These are phyloP conservation scores for Xerocomellus chrysenteron DNA, from an alignment of 768 basidiomycete species.

Conservation along the genomic window DNA sequence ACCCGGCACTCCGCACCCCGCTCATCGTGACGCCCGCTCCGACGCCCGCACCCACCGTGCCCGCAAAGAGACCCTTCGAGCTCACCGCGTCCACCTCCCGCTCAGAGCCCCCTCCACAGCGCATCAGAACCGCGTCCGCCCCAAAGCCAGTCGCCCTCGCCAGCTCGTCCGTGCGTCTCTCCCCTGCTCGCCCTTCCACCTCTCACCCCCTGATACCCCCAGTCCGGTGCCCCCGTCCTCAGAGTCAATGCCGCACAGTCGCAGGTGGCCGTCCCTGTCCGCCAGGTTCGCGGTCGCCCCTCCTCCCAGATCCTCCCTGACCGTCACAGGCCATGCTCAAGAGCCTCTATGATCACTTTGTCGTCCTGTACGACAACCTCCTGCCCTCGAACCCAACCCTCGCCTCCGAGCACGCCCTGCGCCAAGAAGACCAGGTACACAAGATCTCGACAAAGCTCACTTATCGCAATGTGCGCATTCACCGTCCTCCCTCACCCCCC, in stretches of 20 bases:
- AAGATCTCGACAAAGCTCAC: constrained; percentile 70
- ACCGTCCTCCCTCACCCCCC: not conserved
- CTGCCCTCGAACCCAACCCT: constrained; percentile 54
- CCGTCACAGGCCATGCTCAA: constrained; percentile 65
- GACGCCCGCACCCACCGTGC: constrained; percentile 29
- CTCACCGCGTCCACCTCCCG: constrained; percentile 20
- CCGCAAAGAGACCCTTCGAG: constrained; percentile 51
- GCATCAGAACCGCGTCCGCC: constrained; percentile 51
- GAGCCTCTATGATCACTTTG: constrained; percentile 70
- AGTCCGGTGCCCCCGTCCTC: constrained; percentile 67
- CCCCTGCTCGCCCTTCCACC: not conserved
- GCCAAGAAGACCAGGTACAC: constrained; percentile 81
- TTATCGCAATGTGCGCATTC: constrained; percentile 70
- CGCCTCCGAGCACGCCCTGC: constrained; percentile 75
- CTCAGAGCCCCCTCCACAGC: constrained; percentile 60
- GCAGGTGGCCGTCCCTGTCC: constrained; percentile 67
- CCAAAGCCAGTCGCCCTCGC: constrained; percentile 44
- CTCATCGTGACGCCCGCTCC: constrained; percentile 9
- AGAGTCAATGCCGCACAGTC: constrained; percentile 67
- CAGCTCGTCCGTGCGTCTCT: constrained; percentile 27
- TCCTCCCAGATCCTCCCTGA: not conserved
- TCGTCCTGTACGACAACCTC: constrained; percentile 61
- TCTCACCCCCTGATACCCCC: not conserved
- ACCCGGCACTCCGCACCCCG: constrained; percentile 33
- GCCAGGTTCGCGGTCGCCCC: constrained; percentile 52